A percentile compares a stretch with the other conserved stretches of the same genome.
Conservation (phyloP, 2,329 filamentous ascomycete species). For the Colletotrichum plurivorum region DNA sequence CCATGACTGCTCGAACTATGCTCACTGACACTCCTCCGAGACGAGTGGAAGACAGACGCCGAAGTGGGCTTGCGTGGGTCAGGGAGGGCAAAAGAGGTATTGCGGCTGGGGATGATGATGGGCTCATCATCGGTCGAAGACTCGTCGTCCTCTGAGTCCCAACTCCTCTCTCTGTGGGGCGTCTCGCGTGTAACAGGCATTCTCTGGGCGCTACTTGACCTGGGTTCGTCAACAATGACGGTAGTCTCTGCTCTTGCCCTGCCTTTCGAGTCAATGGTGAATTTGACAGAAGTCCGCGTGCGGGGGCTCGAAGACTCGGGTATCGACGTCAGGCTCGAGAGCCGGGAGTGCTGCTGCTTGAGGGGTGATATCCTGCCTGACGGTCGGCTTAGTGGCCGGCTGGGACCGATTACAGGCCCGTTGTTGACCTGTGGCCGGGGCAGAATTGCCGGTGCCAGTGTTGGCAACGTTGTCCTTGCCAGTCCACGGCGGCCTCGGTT, state of each 20-base stretch:
- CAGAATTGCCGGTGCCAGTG: constrained; percentile 62
- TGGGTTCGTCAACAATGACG: constrained; percentile 54
- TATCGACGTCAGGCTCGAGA: constrained; percentile 70
- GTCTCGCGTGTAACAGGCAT: constrained; percentile 44
- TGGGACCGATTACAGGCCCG: constrained; percentile 48
- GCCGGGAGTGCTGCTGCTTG: constrained; percentile 63
- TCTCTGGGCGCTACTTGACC: constrained; percentile 24
- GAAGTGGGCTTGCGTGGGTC: constrained; percentile 65
- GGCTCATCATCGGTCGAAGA: constrained; percentile 76
- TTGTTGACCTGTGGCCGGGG: constrained; percentile 51
- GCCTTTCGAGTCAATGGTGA: constrained; percentile 74
- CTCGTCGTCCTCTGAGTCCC: constrained; percentile 65
- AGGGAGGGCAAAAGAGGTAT: constrained; percentile 70
- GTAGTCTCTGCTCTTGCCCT: constrained; percentile 70
- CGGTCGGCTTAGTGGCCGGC: constrained; percentile 54
- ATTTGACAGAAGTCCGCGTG: constrained; percentile 70
- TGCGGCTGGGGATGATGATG: constrained; percentile 75
- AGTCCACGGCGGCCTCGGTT: constrained; percentile 61
- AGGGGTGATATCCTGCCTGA: constrained; percentile 66
- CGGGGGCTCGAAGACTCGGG: constrained; percentile 65
- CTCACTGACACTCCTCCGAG: constrained; percentile 64
- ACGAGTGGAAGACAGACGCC: constrained; percentile 62
- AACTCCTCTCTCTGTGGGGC: constrained; percentile 50
- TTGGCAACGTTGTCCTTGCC: constrained; percentile 58
- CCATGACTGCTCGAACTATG: constrained; percentile 60